These are phyloP conservation scores for Daedaleopsis sinensis DNA, from an alignment of 768 basidiomycete genomes.

Conservation along the genomic window DNA sequence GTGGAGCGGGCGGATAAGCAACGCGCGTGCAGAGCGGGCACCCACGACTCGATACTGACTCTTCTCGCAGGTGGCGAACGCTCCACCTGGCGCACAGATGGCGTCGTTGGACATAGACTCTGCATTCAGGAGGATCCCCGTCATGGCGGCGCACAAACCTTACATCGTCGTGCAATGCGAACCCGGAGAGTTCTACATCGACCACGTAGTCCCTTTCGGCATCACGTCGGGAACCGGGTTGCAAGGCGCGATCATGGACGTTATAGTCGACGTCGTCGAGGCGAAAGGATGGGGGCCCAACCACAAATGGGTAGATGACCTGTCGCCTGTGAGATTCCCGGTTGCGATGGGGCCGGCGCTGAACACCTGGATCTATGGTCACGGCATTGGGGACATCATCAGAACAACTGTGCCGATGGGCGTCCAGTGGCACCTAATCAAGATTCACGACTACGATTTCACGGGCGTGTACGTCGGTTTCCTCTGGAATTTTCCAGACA, in stretches of 20 bases:
- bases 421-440: slow-evolving; percentile 28
- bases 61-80: background rate
- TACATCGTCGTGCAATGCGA: background rate
- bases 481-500: slow-evolving; percentile 30
- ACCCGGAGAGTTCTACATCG: background rate
- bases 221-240: background rate
- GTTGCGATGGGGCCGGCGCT: no score
- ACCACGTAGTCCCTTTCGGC: slow-evolving; percentile 3
- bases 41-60: no score
- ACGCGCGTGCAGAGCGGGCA: no score
- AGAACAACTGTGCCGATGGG: slow-evolving; percentile 17
- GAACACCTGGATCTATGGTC: background rate
- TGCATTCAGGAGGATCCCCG: background rate
- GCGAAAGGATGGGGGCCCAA: background rate
- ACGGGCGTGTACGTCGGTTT: slow-evolving; percentile 34
- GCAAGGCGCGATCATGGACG: slow-evolving; percentile 7
- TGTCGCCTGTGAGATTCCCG: background rate
- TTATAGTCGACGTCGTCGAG: slow-evolving; percentile 3
- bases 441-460: slow-evolving; percentile 25
- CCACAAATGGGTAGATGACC: slow-evolving; percentile 16
- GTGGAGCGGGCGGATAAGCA: no score
- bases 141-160: background rate
- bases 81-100: background rate
- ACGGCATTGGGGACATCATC: background rate
- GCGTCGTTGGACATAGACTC: background rate